Base-by-base conservation (phyloP, 768 basidiomycete species). In the Pleurotus tuber-regium region DNA sequence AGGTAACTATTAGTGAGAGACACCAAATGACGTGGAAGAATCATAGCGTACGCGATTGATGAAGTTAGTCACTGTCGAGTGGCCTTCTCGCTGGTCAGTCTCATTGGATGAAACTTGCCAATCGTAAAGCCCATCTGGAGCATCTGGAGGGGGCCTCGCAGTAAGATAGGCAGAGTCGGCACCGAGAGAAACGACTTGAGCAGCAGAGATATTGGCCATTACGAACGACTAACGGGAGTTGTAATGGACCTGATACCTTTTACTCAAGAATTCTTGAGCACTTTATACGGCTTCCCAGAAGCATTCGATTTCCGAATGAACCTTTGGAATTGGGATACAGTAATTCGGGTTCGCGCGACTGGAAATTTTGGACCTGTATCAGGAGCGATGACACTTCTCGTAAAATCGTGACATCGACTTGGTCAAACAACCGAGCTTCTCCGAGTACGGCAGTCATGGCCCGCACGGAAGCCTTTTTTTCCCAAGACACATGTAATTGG, bases 71-170 rank as follows among this genome's bases (percentile, higher is more conserved):
- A 75, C 55, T 6, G 56, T 57, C 8, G 72, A 69, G 43, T 75
- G 73, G 6, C 63, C 66, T 31, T 70, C 60, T 1, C 54, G 57
- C 18, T 58, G 54, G 14, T 58, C 57, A n/a, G 59, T 59, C 14
- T 66, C 62, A 25, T 64, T 57, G 11, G 63, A 59, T 7, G 61
- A 59, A 10, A 70, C 65, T 57, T 77, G 64, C 61, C 66, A 71
- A 55, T 76, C 72, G 57, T 79, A 79, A 46, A 69, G 69, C 5
- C 76, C 76, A 53, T 74, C 73, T 4, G 71, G 71, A 3, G 76
- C 69, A 29, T 54, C 57, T 5, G 77, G 77, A 1, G 67, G 61
- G 21, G 69, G 59, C 8, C 76, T 66, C 5, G 58, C 58, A 6
- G 69, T 61, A 30, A 76, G 70, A 53, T 72, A 64, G 23, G 59